phyloP scores from a whole-genome alignment of 148 eudicot genomes.

The Gaultheria prostrata region DNA sequence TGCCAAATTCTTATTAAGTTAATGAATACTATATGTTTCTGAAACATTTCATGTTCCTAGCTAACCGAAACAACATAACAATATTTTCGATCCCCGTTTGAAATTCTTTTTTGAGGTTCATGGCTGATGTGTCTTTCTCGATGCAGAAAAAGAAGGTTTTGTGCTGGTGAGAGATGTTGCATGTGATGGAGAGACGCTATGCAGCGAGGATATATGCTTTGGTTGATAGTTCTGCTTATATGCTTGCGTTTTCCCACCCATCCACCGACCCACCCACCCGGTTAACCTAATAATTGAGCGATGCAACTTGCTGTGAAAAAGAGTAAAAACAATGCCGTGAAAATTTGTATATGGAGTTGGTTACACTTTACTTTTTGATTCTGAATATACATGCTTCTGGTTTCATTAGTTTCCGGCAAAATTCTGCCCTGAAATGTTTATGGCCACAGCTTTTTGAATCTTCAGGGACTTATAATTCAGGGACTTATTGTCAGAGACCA shows the following conservation, averaged over 20 bases:
- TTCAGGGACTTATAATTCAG: background rate
- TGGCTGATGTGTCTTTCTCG: slow-evolving; percentile 23
- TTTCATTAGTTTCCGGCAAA: background rate
- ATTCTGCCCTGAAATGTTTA: background rate
- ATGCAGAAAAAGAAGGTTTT: slow-evolving; percentile 60
- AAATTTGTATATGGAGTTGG: background rate
- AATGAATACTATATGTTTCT: background rate
- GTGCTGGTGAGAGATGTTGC: slow-evolving; percentile 49
- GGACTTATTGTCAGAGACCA: background rate
- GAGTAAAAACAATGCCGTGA: background rate
- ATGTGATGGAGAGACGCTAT: slow-evolving; percentile 16
- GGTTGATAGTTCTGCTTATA: background rate
- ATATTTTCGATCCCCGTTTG: background rate
- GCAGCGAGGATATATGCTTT: slow-evolving; percentile 5
- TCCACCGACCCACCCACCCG: background rate
- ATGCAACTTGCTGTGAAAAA: background rate
- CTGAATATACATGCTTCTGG: background rate
- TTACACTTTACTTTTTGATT: background rate
- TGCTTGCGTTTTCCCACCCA: background rate
- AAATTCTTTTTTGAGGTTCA: background rate
- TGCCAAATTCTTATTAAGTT: background rate
- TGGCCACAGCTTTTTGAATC: background rate
- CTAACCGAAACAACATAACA: background rate
- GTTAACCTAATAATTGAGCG: background rate
- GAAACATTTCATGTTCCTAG: background rate